Percentiles rank a stretch among this genome's conserved stretches.
Evolutionary conservation across 768 basidiomycete genomes (phyloP).

Genomic region (Rubroboletus satanas): DNA sequence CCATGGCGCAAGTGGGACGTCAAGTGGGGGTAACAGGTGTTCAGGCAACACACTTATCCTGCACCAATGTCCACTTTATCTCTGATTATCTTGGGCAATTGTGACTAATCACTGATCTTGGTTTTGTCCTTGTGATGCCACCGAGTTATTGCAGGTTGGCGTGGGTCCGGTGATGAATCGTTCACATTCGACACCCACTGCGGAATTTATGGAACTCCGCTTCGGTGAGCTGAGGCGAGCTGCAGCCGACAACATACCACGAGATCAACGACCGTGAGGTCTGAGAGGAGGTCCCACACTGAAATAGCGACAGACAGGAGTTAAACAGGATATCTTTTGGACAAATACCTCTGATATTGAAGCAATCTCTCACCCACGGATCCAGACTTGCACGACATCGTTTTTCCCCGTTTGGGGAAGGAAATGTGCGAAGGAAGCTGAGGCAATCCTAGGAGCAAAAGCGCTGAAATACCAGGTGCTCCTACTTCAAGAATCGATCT

Average conservation of each 20-base stretch:
- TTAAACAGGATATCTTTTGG: neutral
- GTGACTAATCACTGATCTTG: neutral
- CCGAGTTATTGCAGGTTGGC: neutral
- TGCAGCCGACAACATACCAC: neutral
- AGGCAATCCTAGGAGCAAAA: neutral
- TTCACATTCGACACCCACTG: neutral
- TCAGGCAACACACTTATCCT: neutral
- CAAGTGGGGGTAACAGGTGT: neutral
- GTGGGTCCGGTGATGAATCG: neutral
- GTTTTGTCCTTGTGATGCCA: constrained; percentile 3
- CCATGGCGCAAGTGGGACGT: constrained; percentile 26
- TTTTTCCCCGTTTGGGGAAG: neutral
- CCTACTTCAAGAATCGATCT: constrained; percentile 22
- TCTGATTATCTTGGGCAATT: constrained; percentile 1
- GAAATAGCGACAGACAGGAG: constrained; percentile 8
- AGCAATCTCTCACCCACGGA: constrained; percentile 8
- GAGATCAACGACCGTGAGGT: neutral
- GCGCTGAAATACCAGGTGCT: constrained; percentile 5
- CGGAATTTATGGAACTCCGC: constrained; percentile 1
- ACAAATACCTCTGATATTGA: neutral
- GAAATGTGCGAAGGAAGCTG: neutral
- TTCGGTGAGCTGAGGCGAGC: neutral
- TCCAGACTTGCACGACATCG: neutral
- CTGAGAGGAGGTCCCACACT: neutral
- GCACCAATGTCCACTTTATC: neutral